Evolutionary conservation across 2,329 filamentous ascomycete species (phyloP).

Genomic region (Fusarium sp.): DNA sequence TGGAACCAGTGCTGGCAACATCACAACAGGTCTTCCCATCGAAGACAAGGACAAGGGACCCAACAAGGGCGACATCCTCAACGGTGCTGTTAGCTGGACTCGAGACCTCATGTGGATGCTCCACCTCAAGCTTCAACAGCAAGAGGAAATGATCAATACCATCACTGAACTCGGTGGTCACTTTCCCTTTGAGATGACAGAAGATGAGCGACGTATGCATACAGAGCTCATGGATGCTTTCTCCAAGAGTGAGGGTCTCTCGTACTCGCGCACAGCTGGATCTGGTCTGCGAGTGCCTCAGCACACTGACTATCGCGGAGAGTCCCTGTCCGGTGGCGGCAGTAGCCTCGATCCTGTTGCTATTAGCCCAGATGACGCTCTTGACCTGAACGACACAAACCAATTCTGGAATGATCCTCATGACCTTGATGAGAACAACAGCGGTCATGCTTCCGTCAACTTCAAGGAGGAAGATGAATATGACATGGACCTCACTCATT

Average conservation of each 20-base stretch:
- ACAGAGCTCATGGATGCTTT: constrained; percentile 90
- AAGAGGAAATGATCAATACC: constrained; percentile 83
- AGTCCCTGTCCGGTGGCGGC: constrained; percentile 68
- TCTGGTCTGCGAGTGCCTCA: constrained; percentile 90
- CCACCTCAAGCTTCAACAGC: constrained; percentile 88
- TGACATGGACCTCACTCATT: constrained; percentile 76
- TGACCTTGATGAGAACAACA: constrained; percentile 77
- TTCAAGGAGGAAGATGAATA: constrained; percentile 98
- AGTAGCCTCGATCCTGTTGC: constrained; percentile 52
- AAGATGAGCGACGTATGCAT: constrained; percentile 96
- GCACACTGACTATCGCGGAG: constrained; percentile 91
- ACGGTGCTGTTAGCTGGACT: constrained; percentile 96
- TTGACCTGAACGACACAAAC: constrained; percentile 62
- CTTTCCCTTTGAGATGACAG: constrained; percentile 84
- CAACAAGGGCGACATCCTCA: constrained; percentile 98
- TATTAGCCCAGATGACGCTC: constrained; percentile 55
- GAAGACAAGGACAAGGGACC: constrained; percentile 99
- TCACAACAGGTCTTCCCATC: constrained; percentile 89
- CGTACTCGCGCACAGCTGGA: constrained; percentile 85
- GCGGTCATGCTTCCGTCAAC: constrained; percentile 72
- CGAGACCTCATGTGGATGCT: constrained; percentile 98
- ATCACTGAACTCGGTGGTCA: constrained; percentile 78
- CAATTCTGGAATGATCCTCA: constrained; percentile 75
- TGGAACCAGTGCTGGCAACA: constrained; percentile 76
- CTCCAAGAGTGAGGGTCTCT: constrained; percentile 83